Evolutionary conservation across 768 basidiomycete genomes (phyloP).

Genomic region (Neoboletus magnificus): DNA sequence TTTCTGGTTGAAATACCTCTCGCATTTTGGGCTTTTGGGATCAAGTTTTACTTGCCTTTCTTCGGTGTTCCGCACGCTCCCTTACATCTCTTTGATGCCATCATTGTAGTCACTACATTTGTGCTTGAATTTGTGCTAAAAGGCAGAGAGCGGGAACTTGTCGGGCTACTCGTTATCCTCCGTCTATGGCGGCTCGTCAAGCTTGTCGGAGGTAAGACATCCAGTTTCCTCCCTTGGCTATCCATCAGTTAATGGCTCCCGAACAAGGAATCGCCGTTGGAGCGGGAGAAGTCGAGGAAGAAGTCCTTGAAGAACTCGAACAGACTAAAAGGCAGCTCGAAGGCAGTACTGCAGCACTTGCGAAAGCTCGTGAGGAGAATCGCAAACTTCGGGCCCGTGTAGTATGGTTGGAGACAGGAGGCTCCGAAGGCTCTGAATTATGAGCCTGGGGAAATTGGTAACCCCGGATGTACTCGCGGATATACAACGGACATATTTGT

Average conservation of each 20-base stretch:
- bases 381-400: conserved; percentile 45
- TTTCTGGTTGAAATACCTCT: conserved; percentile 80
- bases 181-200: conserved; percentile 83
- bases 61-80: conserved; percentile 49
- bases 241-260: neutral
- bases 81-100: conserved; percentile 73
- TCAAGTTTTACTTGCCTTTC: conserved; percentile 60
- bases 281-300: conserved; percentile 66
- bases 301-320: conserved; percentile 45
- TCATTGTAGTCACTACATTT: conserved; percentile 71
- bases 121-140: conserved; percentile 65
- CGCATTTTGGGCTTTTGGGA: conserved; percentile 62
- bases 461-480: conserved; percentile 12
- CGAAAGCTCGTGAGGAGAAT: conserved; percentile 51
- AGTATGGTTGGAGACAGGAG: conserved; percentile 32
- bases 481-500: conserved; percentile 8
- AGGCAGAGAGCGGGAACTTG: conserved; percentile 69
- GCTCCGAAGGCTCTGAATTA: conserved; percentile 32
- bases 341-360: conserved; percentile 41
- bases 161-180: conserved; percentile 63
- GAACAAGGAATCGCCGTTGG: conserved; percentile 68
- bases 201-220: conserved; percentile 53
- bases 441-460: conserved; percentile 20
- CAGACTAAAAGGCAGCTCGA: conserved; percentile 49
- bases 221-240: neutral